Evolutionary conservation across 768 basidiomycete species (phyloP), one percentile per base, ranked within the genome.

Genomic region (Lactarius deliciosus): DNA sequence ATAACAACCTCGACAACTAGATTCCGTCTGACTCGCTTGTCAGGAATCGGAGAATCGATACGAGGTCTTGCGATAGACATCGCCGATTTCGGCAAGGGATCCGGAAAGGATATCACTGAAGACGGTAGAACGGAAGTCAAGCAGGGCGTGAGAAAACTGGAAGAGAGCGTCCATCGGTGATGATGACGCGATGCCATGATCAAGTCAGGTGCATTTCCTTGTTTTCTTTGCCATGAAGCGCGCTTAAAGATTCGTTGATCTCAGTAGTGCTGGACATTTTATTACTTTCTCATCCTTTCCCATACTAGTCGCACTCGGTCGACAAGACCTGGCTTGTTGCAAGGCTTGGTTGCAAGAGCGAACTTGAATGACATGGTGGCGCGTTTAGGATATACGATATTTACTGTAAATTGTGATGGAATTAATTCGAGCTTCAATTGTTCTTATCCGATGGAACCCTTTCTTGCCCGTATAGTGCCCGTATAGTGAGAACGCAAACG

Each of bases 21-120:
- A 6, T 15, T 53, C 25, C 25, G n/a, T 38, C 57, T 58, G 16
- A 32, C 36, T 25, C 18, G n/a, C 25, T 30, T 54, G 3, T 34
- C 56, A 68, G 66, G 66, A 28, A 43, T 64, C 10, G 66, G 66
- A 60, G 66, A 68, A 11, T 20, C 63, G 7, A 45, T 68, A n/a
- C 66, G 66, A 30, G 66, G 66, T 2, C 25, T 47, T 10, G 58
- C 54, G 5, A 64, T 64, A 3, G 62, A 68, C 58, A 22, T 68
- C 20, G 66, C 54, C 15, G 66, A 68, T 22, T 20, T 64, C 3
- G 66, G 66, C 5, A 59, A 60, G 20, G 62, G 66, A 10, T 53
- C 58, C 11, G 66, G 66, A 25, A 47, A 60, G 63, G 28, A 40
- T 36, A 68, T 68, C 16, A 13, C 32, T 8, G 53, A 32, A 20